These are phyloP conservation scores for Trichoderma breve DNA, from an alignment of 2,329 filamentous ascomycete species.

Conservation along the genomic window DNA sequence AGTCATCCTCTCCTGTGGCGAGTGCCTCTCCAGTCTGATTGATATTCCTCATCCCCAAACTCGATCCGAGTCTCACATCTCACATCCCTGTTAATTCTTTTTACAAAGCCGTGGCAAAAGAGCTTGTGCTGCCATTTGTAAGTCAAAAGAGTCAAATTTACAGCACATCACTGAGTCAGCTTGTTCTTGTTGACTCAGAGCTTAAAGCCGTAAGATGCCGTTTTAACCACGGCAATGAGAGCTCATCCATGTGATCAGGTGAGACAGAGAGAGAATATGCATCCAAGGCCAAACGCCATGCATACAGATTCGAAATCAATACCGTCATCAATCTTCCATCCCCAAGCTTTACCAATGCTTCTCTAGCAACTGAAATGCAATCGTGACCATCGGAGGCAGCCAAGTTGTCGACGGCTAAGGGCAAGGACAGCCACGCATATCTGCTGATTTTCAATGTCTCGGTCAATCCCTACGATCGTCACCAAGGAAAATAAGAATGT, in stretches of 20 bases:
- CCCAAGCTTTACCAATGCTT: neutral
- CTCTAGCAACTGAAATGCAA: neutral
- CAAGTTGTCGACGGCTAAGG: neutral
- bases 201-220: neutral
- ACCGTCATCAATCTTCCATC: neutral
- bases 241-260: neutral
- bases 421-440: neutral
- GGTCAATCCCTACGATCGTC: neutral
- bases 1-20: neutral
- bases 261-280: neutral
- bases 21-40: neutral
- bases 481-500: neutral
- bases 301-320: neutral
- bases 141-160: neutral
- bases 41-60: neutral
- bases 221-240: neutral
- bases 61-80: neutral
- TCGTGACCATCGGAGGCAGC: neutral
- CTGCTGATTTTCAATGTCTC: constrained; percentile 3
- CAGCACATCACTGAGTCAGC: neutral
- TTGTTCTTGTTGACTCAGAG: neutral
- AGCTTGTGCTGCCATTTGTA: neutral
- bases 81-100: neutral
- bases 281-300: neutral
- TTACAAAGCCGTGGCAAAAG: neutral